These are phyloP conservation scores for Lentinula edodes DNA, from an alignment of 768 basidiomycete species.

Conservation along the genomic window DNA sequence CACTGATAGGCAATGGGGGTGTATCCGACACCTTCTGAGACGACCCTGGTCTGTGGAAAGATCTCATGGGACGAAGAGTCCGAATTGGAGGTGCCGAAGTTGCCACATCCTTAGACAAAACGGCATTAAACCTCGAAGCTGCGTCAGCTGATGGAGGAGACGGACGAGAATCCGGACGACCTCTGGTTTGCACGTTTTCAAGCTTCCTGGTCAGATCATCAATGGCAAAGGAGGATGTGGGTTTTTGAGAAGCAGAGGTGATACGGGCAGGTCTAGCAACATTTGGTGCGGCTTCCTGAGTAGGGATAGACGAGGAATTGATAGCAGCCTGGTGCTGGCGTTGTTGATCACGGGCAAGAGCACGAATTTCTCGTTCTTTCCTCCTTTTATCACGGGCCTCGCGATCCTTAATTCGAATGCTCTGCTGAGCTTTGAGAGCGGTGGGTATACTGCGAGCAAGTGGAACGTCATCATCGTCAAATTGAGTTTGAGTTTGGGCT, in stretches of 20 bases:
- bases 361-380: slow-evolving; percentile 33
- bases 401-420: slow-evolving; percentile 66
- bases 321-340: neutral
- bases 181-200: slow-evolving; percentile 38
- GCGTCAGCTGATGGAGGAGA: neutral
- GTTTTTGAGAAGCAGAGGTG: slow-evolving; percentile 37
- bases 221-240: slow-evolving; percentile 36
- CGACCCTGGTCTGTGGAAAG: slow-evolving; percentile 41
- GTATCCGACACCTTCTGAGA: slow-evolving; percentile 1
- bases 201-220: slow-evolving; percentile 60
- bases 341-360: slow-evolving; percentile 13
- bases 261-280: slow-evolving; percentile 27
- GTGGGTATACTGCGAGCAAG: slow-evolving; percentile 79
- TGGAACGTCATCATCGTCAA: slow-evolving; percentile 69
- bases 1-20: slow-evolving; percentile 26
- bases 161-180: slow-evolving; percentile 4
- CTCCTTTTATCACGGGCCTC: slow-evolving; percentile 61
- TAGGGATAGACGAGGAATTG: slow-evolving; percentile 14
- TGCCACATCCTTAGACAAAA: neutral
- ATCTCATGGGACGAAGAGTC: slow-evolving; percentile 44
- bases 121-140: neutral
- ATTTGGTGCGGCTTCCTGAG: slow-evolving; percentile 32
- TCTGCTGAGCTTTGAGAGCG: slow-evolving; percentile 76
- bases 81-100: neutral
- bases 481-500: slow-evolving; percentile 10